These are phyloP conservation scores for Fusarium equiseti DNA, from an alignment of 2,329 filamentous ascomycete species.

Conservation along the genomic window DNA sequence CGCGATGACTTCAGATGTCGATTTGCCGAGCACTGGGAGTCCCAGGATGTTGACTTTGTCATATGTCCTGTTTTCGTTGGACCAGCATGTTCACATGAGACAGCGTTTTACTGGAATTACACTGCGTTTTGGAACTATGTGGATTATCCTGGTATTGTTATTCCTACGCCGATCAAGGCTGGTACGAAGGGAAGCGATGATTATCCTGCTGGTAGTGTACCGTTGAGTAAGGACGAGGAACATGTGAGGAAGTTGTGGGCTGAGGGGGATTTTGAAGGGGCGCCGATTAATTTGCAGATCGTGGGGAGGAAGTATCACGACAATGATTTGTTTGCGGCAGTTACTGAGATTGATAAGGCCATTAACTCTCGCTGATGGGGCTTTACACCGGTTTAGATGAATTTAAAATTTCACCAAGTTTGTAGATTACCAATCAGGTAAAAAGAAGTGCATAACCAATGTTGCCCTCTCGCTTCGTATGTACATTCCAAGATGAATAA, in stretches of 20 bases:
- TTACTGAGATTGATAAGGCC: not conserved
- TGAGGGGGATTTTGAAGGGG: constrained; percentile 51
- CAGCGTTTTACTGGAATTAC: constrained; percentile 53
- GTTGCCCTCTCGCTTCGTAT: not conserved
- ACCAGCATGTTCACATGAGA: constrained; percentile 53
- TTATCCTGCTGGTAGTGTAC: not conserved
- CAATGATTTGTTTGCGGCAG: constrained; percentile 12
- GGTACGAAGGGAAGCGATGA: constrained; percentile 7
- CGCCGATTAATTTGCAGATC: constrained; percentile 52
- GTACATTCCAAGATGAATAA: not conserved
- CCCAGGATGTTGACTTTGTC: constrained; percentile 53
- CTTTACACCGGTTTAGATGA: fast-evolving
- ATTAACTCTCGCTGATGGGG: not conserved
- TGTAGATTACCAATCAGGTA: not conserved
- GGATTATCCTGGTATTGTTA: constrained; percentile 52
- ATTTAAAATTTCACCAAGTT: fast-evolving
- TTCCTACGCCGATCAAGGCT: constrained; percentile 51
- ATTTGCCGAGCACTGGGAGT: constrained; percentile 52
- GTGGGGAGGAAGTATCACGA: constrained; percentile 53
- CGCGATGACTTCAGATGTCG: constrained; percentile 48
- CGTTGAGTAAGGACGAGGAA: constrained; percentile 10
- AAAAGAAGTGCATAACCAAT: not conserved
- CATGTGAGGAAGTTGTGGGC: constrained; percentile 50
- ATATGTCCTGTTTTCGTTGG: constrained; percentile 41
- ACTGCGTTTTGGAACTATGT: constrained; percentile 54